Evolutionary conservation across 2,329 filamentous ascomycete species (phyloP).

Genomic region (Lasiodiplodia sp.): DNA sequence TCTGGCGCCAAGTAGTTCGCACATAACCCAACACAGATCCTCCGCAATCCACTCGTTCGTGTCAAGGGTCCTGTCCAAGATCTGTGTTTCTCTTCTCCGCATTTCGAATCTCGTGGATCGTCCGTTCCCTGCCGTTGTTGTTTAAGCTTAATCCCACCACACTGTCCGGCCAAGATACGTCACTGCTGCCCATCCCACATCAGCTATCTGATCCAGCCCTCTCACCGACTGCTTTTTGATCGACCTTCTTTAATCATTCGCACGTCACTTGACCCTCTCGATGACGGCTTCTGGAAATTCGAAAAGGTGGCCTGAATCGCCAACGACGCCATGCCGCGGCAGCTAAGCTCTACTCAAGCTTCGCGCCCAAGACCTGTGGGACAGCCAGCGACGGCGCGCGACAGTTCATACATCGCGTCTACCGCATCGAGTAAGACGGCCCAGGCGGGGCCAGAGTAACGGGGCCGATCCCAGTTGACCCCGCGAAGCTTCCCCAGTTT

Average conservation of each 20-base stretch:
- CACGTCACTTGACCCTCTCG: not conserved
- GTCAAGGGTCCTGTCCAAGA: conserved; percentile 26
- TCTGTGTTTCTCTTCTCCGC: conserved; percentile 26
- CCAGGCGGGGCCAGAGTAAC: not conserved
- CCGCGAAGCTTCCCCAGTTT: conserved; percentile 4
- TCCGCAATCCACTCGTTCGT: conserved; percentile 20
- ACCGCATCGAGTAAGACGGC: not conserved
- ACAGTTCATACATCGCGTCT: not conserved
- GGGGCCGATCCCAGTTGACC: not conserved
- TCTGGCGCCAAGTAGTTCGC: conserved; percentile 10
- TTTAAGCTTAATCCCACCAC: conserved; percentile 24
- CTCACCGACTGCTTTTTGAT: not conserved
- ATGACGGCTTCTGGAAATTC: not conserved
- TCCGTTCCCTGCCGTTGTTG: conserved; percentile 2
- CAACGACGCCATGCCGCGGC: conserved; percentile 2
- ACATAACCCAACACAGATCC: conserved; percentile 25
- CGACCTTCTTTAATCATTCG: not conserved
- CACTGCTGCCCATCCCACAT: not conserved
- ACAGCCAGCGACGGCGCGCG: not conserved
- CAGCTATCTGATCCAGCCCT: not conserved
- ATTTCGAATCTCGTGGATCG: conserved; percentile 8
- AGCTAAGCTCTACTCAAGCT: conserved; percentile 17
- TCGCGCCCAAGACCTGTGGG: conserved; percentile 3
- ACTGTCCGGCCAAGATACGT: conserved; percentile 2
- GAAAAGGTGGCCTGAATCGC: conserved; percentile 2